Percentiles rank a stretch among this genome's conserved stretches.
phyloP scores from a whole-genome alignment of 345 rosid species.

The Raphanus raphanistrum region DNA sequence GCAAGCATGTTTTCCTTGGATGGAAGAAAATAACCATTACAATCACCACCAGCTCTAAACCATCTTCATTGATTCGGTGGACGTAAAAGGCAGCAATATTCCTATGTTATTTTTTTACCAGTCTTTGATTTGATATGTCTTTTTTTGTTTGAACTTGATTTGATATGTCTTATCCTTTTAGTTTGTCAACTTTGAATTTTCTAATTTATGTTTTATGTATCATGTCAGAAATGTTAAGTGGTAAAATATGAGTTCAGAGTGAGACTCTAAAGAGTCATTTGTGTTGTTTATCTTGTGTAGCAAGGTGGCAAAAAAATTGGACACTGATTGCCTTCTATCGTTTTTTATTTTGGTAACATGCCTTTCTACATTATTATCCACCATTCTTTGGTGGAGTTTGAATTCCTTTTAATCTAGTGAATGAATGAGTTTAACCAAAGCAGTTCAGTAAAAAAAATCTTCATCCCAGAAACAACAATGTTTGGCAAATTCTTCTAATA shows the following conservation, averaged over 20 bases:
- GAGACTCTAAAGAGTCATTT: neutral
- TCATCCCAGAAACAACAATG: neutral
- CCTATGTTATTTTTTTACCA: neutral
- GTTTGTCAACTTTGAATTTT: neutral
- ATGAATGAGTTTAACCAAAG: neutral
- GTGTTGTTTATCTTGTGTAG: neutral
- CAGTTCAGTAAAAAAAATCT: neutral
- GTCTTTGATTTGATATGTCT: neutral
- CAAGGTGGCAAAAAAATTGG: neutral
- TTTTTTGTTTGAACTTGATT: slow-evolving; percentile 1
- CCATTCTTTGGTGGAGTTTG: neutral
- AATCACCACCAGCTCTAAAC: neutral
- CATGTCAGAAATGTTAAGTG: neutral
- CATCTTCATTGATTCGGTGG: neutral
- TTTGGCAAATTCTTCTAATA: neutral
- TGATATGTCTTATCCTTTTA: neutral
- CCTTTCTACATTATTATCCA: neutral
- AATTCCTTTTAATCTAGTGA: neutral
- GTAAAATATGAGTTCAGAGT: neutral
- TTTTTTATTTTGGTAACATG: neutral
- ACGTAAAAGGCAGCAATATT: neutral
- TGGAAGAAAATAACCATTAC: neutral
- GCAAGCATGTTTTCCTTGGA: slow-evolving; percentile 18
- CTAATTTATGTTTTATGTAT: neutral
- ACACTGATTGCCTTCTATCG: neutral